A percentile compares a stretch with the other conserved stretches of the same genome.
Evolutionary conservation across 129 eudicot genomes (phyloP).

Genomic region (Dittrichia graveolens): DNA sequence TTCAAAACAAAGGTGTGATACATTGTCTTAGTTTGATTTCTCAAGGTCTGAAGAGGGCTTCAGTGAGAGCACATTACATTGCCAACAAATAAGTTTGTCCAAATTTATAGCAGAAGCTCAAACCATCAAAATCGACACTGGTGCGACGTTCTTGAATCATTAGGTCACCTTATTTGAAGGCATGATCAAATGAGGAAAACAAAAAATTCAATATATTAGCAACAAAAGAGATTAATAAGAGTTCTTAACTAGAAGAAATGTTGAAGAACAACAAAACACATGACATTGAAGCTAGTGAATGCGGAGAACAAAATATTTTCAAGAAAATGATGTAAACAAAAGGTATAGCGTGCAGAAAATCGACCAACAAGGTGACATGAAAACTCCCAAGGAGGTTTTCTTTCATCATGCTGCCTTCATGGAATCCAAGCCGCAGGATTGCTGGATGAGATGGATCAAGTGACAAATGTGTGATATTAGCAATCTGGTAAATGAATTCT

Average conservation of each 20-base stretch:
- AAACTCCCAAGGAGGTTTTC: background rate
- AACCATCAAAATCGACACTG: background rate
- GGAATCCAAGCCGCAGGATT: conserved; percentile 38
- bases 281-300: conserved; percentile 7
- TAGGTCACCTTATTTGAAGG: background rate
- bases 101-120: too few species aligned
- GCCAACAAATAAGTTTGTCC: too few species aligned
- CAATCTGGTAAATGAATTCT: background rate
- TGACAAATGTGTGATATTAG: background rate
- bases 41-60: too few species aligned
- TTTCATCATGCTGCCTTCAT: conserved; percentile 38
- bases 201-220: too few species aligned
- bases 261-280: background rate
- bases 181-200: background rate
- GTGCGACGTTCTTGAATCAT: background rate
- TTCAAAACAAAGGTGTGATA: too few species aligned
- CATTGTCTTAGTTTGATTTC: too few species aligned
- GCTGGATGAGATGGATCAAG: conserved; percentile 18
- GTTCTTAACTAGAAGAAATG: background rate
- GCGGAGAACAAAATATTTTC: background rate
- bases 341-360: background rate
- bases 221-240: background rate
- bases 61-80: too few species aligned
- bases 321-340: background rate
- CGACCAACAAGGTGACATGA: conserved; percentile 1